Evolutionary conservation across 352 stramenopile species (phyloP).

Genomic region (Hyaloperonospora brassicae): DNA sequence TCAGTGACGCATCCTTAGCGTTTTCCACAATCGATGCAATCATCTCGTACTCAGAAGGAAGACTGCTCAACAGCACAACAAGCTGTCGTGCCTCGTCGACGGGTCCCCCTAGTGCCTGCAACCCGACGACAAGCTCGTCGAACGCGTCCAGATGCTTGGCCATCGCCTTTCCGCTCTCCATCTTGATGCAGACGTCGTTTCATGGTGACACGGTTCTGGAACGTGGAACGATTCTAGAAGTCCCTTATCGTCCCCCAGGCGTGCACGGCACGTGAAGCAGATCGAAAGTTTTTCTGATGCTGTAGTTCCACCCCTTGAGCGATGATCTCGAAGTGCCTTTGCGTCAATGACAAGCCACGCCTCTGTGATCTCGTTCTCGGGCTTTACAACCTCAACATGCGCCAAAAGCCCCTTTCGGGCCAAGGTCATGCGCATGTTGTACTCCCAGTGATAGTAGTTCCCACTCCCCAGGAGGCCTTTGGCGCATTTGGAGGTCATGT

Average conservation of each 20-base stretch:
- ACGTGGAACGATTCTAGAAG: constrained; percentile 3
- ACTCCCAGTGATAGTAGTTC: too few species aligned
- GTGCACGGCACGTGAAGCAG: neutral
- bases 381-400: too few species aligned
- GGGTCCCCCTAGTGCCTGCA: too few species aligned
- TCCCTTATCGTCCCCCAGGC: neutral
- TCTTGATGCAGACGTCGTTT: constrained; percentile 9
- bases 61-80: too few species aligned
- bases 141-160: constrained; percentile 19
- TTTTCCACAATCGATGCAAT: constrained; percentile 20
- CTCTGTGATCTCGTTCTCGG: too few species aligned
- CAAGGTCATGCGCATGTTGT: too few species aligned
- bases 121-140: too few species aligned
- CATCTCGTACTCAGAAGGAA: constrained; percentile 22
- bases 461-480: neutral
- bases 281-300: neutral
- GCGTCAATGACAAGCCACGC: neutral
- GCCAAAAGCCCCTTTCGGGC: too few species aligned
- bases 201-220: constrained; percentile 2
- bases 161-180: constrained; percentile 1
- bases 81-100: too few species aligned
- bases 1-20: neutral
- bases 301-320: neutral
- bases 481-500: too few species aligned
- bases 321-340: neutral